Conservation (phyloP, 345 rosid species). For the Populus davidiana region DNA sequence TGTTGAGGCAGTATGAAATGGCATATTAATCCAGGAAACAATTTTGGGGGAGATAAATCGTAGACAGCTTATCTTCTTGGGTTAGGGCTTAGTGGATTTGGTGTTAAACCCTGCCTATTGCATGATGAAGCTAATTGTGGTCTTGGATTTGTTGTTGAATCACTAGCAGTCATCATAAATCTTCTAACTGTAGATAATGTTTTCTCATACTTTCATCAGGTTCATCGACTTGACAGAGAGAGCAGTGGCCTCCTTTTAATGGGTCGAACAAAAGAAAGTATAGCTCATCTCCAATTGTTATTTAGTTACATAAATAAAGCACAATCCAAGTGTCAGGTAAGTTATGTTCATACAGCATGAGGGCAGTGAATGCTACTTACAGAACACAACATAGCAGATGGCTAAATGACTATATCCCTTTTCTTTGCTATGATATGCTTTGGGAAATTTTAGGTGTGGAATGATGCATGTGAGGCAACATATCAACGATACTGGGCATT, state of each 20-base stretch:
- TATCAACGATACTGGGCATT: conserved; percentile 83
- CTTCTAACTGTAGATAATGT: background rate
- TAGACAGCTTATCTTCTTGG: no score
- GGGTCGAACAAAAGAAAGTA: conserved; percentile 81
- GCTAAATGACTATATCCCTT: conserved; percentile 8
- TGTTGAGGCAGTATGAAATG: no score
- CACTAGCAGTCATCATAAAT: background rate
- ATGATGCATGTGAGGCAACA: conserved; percentile 66
- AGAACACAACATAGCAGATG: background rate
- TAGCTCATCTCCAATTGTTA: conserved; percentile 58
- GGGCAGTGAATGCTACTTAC: background rate
- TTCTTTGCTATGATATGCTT: background rate
- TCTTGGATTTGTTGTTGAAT: no score
- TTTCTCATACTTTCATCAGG: conserved; percentile 43
- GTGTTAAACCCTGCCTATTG: no score
- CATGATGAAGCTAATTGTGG: no score
- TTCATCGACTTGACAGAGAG: conserved; percentile 90
- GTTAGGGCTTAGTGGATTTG: no score
- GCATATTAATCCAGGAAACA: no score
- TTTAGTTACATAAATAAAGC: conserved; percentile 55
- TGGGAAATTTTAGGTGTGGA: conserved; percentile 56
- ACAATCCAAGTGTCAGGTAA: conserved; percentile 59
- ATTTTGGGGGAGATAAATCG: no score
- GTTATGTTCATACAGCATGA: background rate
- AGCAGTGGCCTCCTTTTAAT: conserved; percentile 78